Conservation (phyloP, 1,284 basidiomycete genomes). For the Austroboletus novae-zelandiae region DNA sequence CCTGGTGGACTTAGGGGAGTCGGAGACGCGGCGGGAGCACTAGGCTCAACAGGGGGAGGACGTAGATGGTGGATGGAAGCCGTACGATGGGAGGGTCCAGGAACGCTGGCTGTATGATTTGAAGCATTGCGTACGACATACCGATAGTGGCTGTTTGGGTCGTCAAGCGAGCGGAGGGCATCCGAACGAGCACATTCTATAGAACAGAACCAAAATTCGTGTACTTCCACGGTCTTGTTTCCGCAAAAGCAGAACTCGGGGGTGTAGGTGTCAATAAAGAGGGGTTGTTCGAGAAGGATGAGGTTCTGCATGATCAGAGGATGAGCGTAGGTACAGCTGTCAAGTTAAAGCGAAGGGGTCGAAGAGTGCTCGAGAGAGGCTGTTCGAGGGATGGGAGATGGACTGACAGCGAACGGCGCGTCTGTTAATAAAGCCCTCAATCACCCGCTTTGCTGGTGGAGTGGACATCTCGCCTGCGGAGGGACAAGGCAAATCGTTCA, state of each 20-base stretch:
- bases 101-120: slow-evolving; percentile 3
- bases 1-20: neutral
- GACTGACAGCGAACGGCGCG: too few species aligned
- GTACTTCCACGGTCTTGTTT: slow-evolving; percentile 16
- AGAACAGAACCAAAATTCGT: slow-evolving; percentile 32
- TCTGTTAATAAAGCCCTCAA: too few species aligned
- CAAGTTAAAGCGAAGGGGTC: too few species aligned
- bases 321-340: too few species aligned
- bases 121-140: slow-evolving; percentile 15
- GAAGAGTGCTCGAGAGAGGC: too few species aligned
- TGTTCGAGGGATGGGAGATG: too few species aligned
- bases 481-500: too few species aligned
- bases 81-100: slow-evolving; percentile 5
- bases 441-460: too few species aligned
- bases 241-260: slow-evolving; percentile 28
- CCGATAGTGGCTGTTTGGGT: slow-evolving; percentile 25
- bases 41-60: neutral
- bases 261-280: slow-evolving; percentile 12
- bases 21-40: neutral
- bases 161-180: slow-evolving; percentile 26
- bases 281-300: slow-evolving; percentile 3
- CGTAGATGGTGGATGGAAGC: slow-evolving; percentile 9
- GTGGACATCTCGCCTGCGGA: too few species aligned
- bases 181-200: slow-evolving; percentile 26
- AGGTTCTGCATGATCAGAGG: neutral